A percentile compares a stretch with the other conserved stretches of the same genome.
Conservation (phyloP, 257 asterid genomes). For the Primulina tabacum region DNA sequence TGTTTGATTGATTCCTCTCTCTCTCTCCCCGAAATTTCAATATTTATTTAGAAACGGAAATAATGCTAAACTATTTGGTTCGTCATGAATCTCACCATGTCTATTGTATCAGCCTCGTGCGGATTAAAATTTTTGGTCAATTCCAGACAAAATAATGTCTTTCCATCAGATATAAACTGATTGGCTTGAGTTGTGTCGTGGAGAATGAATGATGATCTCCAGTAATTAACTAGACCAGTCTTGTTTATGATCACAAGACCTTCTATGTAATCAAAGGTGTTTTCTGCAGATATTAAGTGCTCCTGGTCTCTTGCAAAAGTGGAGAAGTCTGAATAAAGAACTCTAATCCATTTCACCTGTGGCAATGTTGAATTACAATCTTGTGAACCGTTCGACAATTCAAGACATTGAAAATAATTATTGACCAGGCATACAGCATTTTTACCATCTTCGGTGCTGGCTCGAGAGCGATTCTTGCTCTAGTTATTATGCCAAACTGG, state of each 20-base stretch:
- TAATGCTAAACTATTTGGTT: not conserved
- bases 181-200: slow-evolving; percentile 65
- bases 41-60: not conserved
- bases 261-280: slow-evolving; percentile 80
- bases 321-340: slow-evolving; percentile 72
- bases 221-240: slow-evolving; percentile 59
- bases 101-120: slow-evolving; percentile 34
- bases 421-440: not conserved
- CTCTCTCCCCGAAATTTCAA: not conserved
- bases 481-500: slow-evolving; percentile 83
- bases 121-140: slow-evolving; percentile 62
- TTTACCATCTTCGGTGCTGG: slow-evolving; percentile 87
- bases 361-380: slow-evolving; percentile 16
- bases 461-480: slow-evolving; percentile 78
- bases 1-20: not conserved
- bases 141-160: slow-evolving; percentile 76
- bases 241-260: slow-evolving; percentile 77
- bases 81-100: slow-evolving; percentile 43
- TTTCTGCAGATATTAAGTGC: slow-evolving; percentile 48
- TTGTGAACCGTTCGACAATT: slow-evolving; percentile 13
- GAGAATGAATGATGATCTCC: slow-evolving; percentile 76
- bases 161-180: slow-evolving; percentile 68
- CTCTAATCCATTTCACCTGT: slow-evolving; percentile 94
- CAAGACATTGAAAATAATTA: slow-evolving; percentile 1
- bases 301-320: slow-evolving; percentile 74